Evolutionary conservation across 148 eudicot genomes (phyloP).

Genomic region (Salicornia ramosissima): DNA sequence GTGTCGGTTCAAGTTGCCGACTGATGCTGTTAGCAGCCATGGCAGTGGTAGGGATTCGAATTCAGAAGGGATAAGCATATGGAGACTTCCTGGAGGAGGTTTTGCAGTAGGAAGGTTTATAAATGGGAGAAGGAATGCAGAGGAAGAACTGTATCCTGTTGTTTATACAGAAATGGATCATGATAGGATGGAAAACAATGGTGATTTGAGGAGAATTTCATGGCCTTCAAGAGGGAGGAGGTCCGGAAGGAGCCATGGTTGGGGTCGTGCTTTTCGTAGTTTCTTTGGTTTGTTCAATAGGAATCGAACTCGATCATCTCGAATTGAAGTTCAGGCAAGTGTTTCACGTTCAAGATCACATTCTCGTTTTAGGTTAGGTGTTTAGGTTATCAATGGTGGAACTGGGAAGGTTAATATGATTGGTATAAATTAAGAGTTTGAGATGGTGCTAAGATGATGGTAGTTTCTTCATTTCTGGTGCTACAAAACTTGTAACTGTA

Average conservation of each 20-base stretch:
- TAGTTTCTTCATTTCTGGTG: neutral
- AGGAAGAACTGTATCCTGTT: conserved; percentile 37
- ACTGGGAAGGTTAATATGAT: neutral
- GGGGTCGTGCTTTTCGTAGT: conserved; percentile 27
- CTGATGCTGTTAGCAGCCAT: conserved; percentile 16
- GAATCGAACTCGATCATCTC: conserved; percentile 19
- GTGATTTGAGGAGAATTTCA: conserved; percentile 30
- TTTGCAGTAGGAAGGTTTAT: conserved; percentile 50
- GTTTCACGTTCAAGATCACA: conserved; percentile 17
- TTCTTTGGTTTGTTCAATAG: conserved; percentile 34
- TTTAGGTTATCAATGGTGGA: neutral
- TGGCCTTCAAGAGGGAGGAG: conserved; percentile 29
- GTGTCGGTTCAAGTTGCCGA: conserved; percentile 42
- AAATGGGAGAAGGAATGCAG: conserved; percentile 29
- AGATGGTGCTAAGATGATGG: neutral
- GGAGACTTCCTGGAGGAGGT: conserved; percentile 62
- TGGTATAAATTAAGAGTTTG: neutral
- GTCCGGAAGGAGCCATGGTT: conserved; percentile 29
- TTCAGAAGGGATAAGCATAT: conserved; percentile 23
- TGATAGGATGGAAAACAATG: conserved; percentile 27
- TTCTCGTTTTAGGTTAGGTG: conserved; percentile 22
- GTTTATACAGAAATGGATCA: conserved; percentile 43
- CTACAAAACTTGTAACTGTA: neutral
- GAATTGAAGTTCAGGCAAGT: conserved; percentile 18
- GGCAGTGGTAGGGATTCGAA: conserved; percentile 5